A percentile compares a stretch with the other conserved stretches of the same genome.
phyloP scores from a whole-genome alignment of 164 flowering plant species.

The Aristolochia californica region DNA sequence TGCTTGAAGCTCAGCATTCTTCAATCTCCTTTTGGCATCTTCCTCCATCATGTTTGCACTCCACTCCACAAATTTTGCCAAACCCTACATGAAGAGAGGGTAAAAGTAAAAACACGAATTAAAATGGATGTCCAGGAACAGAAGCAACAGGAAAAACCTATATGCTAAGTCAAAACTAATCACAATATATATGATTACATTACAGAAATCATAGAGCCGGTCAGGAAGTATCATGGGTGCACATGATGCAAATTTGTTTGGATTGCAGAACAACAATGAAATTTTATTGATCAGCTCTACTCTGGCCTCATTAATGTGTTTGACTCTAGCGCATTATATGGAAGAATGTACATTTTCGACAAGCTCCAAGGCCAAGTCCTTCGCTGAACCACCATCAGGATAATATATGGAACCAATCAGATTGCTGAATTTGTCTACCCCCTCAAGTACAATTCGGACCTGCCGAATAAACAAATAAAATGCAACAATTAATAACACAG shows the following conservation, averaged over 20 bases:
- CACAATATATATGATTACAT: no score
- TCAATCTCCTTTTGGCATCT: slow-evolving; percentile 61
- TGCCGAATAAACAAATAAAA: slow-evolving; percentile 22
- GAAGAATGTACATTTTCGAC: slow-evolving; percentile 58
- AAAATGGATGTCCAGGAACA: not conserved
- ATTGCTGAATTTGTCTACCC: slow-evolving; percentile 86
- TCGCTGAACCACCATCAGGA: slow-evolving; percentile 80
- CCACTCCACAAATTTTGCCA: slow-evolving; percentile 95
- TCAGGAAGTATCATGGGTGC: no score
- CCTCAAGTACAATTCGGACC: slow-evolving; percentile 93
- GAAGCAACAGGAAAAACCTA: no score
- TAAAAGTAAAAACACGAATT: not conserved
- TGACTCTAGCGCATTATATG: not conserved
- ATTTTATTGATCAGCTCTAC: no score
- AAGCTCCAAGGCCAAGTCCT: slow-evolving; percentile 86
- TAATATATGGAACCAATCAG: slow-evolving; percentile 85
- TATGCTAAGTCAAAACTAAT: no score
- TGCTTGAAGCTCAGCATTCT: slow-evolving; percentile 77
- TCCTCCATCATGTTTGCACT: slow-evolving; percentile 96
- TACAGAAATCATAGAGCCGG: no score
- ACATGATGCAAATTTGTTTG: no score
- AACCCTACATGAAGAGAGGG: slow-evolving; percentile 41
- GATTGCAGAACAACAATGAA: no score
- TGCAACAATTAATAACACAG: slow-evolving; percentile 9
- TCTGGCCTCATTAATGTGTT: not conserved